Conservation (phyloP, 179 eudicot species). For the Pouteria campechiana region DNA sequence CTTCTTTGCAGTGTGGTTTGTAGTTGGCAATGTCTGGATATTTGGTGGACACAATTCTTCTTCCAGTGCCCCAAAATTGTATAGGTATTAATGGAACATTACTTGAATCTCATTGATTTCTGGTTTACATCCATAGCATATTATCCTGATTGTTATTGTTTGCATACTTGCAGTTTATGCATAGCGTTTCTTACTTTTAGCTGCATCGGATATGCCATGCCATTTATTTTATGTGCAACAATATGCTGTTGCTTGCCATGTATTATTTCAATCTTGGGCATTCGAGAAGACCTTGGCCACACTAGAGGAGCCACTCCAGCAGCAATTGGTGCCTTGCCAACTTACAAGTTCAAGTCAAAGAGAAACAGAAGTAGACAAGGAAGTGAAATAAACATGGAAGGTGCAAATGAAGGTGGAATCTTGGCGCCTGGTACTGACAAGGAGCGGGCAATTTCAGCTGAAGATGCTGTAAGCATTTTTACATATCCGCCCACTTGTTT, state of each 20-base stretch:
- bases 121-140: neutral
- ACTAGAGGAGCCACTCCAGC: slow-evolving; percentile 88
- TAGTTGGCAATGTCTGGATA: slow-evolving; percentile 98
- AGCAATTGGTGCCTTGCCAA: slow-evolving; percentile 84
- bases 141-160: neutral
- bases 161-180: slow-evolving; percentile 55
- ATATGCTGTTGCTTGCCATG: slow-evolving; percentile 99
- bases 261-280: slow-evolving; percentile 85
- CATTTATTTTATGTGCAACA: slow-evolving; percentile 87
- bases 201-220: slow-evolving; percentile 99
- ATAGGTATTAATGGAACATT: slow-evolving; percentile 42
- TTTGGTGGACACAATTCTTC: slow-evolving; percentile 94
- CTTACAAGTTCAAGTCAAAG: slow-evolving; percentile 85
- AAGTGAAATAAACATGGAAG: slow-evolving; percentile 24
- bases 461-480: slow-evolving; percentile 97
- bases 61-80: slow-evolving; percentile 89
- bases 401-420: slow-evolving; percentile 54
- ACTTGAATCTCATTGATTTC: neutral
- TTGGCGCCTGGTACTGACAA: slow-evolving; percentile 95
- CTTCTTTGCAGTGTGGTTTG: slow-evolving; percentile 99
- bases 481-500: slow-evolving; percentile 5
- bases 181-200: slow-evolving; percentile 83
- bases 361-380: slow-evolving; percentile 36
- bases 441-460: slow-evolving; percentile 84
- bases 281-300: slow-evolving; percentile 77